Evolutionary conservation across 495 filamentous ascomycete genomes (phyloP).

Genomic region (Penicillium malachiteum): DNA sequence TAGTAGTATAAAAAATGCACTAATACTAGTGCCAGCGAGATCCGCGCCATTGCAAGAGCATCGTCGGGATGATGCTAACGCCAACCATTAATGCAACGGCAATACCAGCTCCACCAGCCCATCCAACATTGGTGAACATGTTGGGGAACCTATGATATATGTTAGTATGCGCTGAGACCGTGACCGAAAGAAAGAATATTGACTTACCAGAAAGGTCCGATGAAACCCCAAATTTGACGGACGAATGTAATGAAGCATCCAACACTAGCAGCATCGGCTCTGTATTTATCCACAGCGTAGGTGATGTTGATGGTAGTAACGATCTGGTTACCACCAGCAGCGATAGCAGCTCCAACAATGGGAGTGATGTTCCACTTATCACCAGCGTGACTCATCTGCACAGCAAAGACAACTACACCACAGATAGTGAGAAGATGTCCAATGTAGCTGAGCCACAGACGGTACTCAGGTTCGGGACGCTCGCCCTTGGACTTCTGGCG

Average conservation of each 20-base stretch:
- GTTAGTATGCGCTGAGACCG: background rate
- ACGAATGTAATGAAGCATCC: constrained; percentile 59
- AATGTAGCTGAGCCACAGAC: constrained; percentile 55
- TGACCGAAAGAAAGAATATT: background rate
- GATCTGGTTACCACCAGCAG: constrained; percentile 54
- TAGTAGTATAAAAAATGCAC: background rate
- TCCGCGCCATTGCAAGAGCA: constrained; percentile 39
- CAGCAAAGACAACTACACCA: constrained; percentile 52
- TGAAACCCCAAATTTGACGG: constrained; percentile 56
- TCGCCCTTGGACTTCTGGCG: constrained; percentile 21
- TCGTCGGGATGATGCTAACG: constrained; percentile 45
- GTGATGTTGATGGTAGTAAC: constrained; percentile 58
- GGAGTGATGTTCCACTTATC: constrained; percentile 50
- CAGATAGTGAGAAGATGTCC: constrained; percentile 48
- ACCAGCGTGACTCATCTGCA: constrained; percentile 42
- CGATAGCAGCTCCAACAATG: constrained; percentile 50
- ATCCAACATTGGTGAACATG: constrained; percentile 49
- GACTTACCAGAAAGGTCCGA: constrained; percentile 51
- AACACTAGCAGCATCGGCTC: constrained; percentile 46
- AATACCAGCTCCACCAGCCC: constrained; percentile 42
- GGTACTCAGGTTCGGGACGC: constrained; percentile 40
- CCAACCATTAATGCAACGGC: constrained; percentile 40
- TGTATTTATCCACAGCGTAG: constrained; percentile 55
- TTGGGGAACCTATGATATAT: constrained; percentile 35
- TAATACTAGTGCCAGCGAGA: background rate